These are phyloP conservation scores for Neocucurbitaria cava DNA, from an alignment of 2,329 filamentous ascomycete genomes.

Conservation along the genomic window DNA sequence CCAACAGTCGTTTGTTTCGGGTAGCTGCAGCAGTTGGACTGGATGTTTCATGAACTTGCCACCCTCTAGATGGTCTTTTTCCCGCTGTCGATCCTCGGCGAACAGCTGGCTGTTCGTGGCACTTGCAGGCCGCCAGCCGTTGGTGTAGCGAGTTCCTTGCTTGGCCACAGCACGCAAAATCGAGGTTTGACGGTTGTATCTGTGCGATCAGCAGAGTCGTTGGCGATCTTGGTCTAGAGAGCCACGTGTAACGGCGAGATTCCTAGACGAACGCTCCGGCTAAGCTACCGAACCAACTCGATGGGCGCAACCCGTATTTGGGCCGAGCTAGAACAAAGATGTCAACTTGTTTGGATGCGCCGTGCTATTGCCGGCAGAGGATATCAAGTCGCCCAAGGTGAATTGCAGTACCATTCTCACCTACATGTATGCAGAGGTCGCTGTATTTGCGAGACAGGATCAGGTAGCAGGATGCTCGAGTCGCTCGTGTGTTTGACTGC, in stretches of 20 bases:
- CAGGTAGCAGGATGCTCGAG: constrained; percentile 4
- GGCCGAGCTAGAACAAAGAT: constrained; percentile 7
- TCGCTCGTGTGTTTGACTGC: constrained; percentile 11
- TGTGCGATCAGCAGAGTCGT: constrained; percentile 19
- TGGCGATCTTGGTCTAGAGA: constrained; percentile 17
- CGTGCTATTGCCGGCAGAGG: not conserved
- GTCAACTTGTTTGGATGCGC: not conserved
- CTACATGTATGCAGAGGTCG: not conserved
- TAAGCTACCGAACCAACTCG: constrained; percentile 34
- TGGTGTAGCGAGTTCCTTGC: constrained; percentile 17
- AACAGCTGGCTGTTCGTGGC: constrained; percentile 28
- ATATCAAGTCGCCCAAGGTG: not conserved
- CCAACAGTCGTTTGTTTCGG: constrained; percentile 34
- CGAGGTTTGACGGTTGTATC: constrained; percentile 3
- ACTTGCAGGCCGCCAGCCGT: constrained; percentile 34
- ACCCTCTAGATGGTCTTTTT: constrained; percentile 22
- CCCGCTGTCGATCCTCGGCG: constrained; percentile 26
- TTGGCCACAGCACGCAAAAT: constrained; percentile 1
- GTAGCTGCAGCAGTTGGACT: constrained; percentile 29
- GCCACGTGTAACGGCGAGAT: constrained; percentile 29
- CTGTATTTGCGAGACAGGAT: not conserved
- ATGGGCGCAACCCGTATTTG: constrained; percentile 18
- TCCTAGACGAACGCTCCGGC: constrained; percentile 26
- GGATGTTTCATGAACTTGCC: constrained; percentile 33
- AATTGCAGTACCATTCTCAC: not conserved